A percentile compares a stretch with the other conserved stretches of the same genome.
Conservation (phyloP, 345 rosid genomes). For the Eucalyptus grandis region DNA sequence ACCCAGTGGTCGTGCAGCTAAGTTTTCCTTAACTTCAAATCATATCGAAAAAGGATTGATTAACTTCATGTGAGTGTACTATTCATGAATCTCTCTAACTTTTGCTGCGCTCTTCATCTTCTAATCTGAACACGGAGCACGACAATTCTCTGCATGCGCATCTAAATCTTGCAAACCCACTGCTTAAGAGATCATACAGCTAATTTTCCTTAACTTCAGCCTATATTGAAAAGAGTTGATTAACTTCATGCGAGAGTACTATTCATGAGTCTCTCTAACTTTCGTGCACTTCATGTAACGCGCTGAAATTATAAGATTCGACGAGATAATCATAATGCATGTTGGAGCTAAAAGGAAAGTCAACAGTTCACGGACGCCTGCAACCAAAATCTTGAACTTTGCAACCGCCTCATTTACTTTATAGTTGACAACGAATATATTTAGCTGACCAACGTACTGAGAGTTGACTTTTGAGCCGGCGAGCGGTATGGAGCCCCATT, state of each 20-base stretch:
- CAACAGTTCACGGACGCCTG: not conserved
- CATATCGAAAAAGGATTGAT: not conserved
- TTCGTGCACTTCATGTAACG: not conserved
- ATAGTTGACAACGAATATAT: not conserved
- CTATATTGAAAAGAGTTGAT: not conserved
- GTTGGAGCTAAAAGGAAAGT: not conserved
- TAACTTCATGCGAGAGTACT: not conserved
- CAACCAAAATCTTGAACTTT: not conserved
- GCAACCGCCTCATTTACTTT: not conserved
- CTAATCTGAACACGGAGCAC: not conserved
- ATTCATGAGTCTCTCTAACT: not conserved
- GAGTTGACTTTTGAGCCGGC: not conserved
- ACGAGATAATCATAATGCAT: not conserved
- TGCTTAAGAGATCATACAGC: not conserved
- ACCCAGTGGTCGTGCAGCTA: not conserved
- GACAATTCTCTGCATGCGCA: not conserved
- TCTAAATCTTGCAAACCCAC: not conserved
- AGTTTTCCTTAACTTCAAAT: not conserved
- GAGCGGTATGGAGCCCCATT: not conserved
- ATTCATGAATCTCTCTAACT: not conserved
- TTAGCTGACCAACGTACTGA: not conserved
- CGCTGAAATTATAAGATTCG: not conserved
- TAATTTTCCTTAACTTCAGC: not conserved
- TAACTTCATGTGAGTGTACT: not conserved
- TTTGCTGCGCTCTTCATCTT: not conserved